Base-by-base conservation (phyloP, 169 alveolate species). In the Pseudocohnilembus persalinus region DNA sequence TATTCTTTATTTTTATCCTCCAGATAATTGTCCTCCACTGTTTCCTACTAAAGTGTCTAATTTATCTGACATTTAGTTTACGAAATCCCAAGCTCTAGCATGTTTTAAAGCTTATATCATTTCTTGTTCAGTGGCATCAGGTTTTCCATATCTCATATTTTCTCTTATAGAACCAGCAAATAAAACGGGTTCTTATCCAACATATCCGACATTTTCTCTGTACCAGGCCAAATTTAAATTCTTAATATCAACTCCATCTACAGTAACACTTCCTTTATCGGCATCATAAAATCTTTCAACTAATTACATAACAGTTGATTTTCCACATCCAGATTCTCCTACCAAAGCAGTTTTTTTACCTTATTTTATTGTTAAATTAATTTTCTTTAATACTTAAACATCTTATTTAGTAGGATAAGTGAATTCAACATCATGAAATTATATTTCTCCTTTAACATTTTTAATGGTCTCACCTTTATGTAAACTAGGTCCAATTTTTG, bases 71-170 rank as follows among this genome's bases (percentile, higher is more conserved):
- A 96, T 87, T 31, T 97, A 85, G 27, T 93, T 92, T 64, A 98
- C 95, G 90, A 98, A 98, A 74, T 96, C 98, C 83, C 93, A 95
- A 27, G 98, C 96, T 63, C 97, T 95, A 31, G 98, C 98, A 85
- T 87, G 84, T 72, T 82, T 92, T 11, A 98, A 93, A 74, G 98
- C 99, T 31, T 93, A 93, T 25, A 89, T 88, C 65, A 97, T 94
- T 86, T 98, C 98, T 25, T 89, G 97, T 72, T 95, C 95, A 29
- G 99, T 95, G 0, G 98, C 99, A 85, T 92, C 92, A 76, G 94
- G 89, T 26, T 93, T 93, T 29, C 98, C 96, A 81, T 88, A 94
- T 73, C 85, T 81, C 27, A 96, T 77, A 79, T 96, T 96, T 29
- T 96, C 96, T 84, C 85, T 89, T n/a, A 95, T 92, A 30, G 94